These are phyloP conservation scores for Cytospora chrysosperma DNA, from an alignment of 2,329 filamentous ascomycete species.

Conservation along the genomic window DNA sequence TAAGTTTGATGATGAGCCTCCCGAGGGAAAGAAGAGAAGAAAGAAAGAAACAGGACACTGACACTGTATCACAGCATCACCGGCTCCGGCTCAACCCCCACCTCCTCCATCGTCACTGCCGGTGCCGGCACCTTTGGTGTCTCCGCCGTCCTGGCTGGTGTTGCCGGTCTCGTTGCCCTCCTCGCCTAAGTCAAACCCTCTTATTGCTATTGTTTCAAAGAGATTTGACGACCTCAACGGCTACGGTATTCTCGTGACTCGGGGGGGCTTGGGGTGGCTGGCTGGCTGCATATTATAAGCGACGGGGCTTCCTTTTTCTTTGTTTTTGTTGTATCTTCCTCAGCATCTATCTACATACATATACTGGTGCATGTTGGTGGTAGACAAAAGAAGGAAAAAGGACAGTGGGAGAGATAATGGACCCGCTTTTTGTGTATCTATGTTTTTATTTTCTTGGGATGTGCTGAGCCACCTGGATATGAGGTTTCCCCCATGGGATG, in stretches of 20 bases:
- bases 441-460: conserved; percentile 19
- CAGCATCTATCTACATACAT: too few species aligned
- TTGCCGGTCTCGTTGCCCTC: conserved; percentile 54
- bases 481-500: conserved; percentile 17
- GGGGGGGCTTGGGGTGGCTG: conserved; percentile 26
- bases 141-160: conserved; percentile 55
- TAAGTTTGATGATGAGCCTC: conserved; percentile 27
- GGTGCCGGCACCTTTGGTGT: conserved; percentile 53
- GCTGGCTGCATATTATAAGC: background rate
- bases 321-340: background rate
- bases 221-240: conserved; percentile 25
- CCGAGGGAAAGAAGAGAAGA: background rate
- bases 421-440: conserved; percentile 18
- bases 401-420: background rate
- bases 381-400: too few species aligned
- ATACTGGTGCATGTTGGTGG: too few species aligned
- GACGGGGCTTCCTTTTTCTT: background rate
- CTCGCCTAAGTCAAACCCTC: conserved; percentile 46
- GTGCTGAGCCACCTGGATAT: conserved; percentile 22
- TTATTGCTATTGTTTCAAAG: background rate
- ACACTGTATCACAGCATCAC: conserved; percentile 30
- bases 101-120: conserved; percentile 43
- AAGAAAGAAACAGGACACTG: conserved; percentile 18
- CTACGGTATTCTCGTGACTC: conserved; percentile 38
- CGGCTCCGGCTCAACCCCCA: conserved; percentile 33